Conservation (phyloP, 345 rosid genomes). For the Eucalyptus globulus region DNA sequence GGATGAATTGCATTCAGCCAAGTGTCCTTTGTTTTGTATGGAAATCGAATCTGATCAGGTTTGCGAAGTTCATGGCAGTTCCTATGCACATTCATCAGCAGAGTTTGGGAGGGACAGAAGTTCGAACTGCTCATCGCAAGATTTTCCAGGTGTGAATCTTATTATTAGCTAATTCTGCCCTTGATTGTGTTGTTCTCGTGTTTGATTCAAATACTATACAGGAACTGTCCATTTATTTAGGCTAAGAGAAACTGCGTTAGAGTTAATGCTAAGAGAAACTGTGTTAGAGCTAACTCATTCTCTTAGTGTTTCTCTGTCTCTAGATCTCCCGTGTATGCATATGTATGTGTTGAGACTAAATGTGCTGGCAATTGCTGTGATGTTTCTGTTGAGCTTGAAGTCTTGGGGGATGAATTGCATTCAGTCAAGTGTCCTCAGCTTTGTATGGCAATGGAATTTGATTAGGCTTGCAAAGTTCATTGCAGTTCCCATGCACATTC, state of each 20-base stretch:
- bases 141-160: too few species aligned
- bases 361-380: fast-evolving
- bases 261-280: not conserved
- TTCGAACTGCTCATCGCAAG: too few species aligned
- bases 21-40: not conserved
- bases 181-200: not conserved
- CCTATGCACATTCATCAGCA: too few species aligned
- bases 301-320: not conserved
- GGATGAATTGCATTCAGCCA: not conserved
- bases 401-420: too few species aligned
- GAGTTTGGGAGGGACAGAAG: too few species aligned
- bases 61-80: not conserved
- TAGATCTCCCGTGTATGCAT: not conserved
- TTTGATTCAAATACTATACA: not conserved
- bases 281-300: not conserved
- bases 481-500: too few species aligned
- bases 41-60: not conserved
- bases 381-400: too few species aligned
- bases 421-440: too few species aligned
- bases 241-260: too few species aligned
- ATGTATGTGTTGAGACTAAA: not conserved
- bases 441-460: too few species aligned
- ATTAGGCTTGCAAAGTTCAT: too few species aligned
- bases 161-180: not conserved
- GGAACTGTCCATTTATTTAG: not conserved